Conservation (phyloP, 352 stramenopile genomes). For the Pythium rishiriense region DNA sequence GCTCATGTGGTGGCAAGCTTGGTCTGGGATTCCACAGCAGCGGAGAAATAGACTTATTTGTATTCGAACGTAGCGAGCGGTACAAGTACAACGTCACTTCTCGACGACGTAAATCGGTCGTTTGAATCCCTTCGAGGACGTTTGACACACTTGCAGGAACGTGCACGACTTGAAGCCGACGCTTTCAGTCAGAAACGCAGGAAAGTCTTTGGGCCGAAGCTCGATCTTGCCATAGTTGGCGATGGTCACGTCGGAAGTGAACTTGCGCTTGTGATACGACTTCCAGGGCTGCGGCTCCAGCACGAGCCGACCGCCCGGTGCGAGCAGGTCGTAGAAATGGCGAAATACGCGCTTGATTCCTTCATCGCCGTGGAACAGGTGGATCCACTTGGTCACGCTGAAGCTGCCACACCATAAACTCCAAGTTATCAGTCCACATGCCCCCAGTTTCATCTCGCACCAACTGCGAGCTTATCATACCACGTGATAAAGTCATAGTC, state of each 20-base stretch:
- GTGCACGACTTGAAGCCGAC: conserved; percentile 69
- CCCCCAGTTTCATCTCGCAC: neutral
- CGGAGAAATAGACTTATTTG: conserved; percentile 8
- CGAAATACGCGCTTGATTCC: conserved; percentile 77
- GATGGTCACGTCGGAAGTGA: conserved; percentile 72
- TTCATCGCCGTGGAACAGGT: conserved; percentile 87
- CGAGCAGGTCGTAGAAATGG: conserved; percentile 62
- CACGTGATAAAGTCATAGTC: conserved; percentile 82
- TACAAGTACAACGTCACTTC: conserved; percentile 32
- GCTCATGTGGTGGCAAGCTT: neutral
- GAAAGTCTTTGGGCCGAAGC: conserved; percentile 77
- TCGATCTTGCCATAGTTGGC: conserved; percentile 73
- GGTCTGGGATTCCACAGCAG: too few species aligned
- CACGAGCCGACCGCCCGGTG: conserved; percentile 67
- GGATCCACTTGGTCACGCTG: conserved; percentile 91
- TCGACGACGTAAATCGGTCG: conserved; percentile 77
- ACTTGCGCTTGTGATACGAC: conserved; percentile 87
- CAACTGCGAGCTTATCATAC: conserved; percentile 29
- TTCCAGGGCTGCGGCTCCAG: conserved; percentile 89
- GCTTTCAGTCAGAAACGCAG: conserved; percentile 47
- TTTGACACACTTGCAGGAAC: conserved; percentile 78
- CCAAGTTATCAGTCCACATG: neutral
- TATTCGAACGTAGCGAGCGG: neutral
- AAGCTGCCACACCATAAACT: conserved; percentile 46
- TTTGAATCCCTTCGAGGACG: conserved; percentile 71